These are phyloP conservation scores for Trametes punicea DNA, from an alignment of 768 basidiomycete genomes.

Conservation along the genomic window DNA sequence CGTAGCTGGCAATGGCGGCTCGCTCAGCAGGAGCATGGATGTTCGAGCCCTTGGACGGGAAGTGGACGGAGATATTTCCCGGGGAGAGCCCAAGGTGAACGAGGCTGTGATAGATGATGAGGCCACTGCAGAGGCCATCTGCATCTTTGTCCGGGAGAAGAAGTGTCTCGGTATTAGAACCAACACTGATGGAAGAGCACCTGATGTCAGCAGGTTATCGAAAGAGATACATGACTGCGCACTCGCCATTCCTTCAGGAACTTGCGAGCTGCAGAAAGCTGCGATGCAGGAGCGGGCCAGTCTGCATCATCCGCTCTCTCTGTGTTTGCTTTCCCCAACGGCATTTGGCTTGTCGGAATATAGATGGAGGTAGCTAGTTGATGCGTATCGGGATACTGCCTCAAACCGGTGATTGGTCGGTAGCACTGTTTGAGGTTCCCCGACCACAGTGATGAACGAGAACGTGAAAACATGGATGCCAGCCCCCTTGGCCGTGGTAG, in stretches of 20 bases:
- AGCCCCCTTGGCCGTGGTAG: neutral
- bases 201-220: too few species aligned
- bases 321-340: neutral
- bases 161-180: slow-evolving; percentile 20
- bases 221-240: neutral
- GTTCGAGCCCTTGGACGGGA: slow-evolving; percentile 41
- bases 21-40: slow-evolving; percentile 36
- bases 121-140: slow-evolving; percentile 32
- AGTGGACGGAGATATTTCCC: slow-evolving; percentile 34
- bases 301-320: neutral
- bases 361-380: neutral
- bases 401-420: too few species aligned
- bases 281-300: slow-evolving; percentile 20
- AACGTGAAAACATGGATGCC: neutral
- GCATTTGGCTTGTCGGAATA: neutral
- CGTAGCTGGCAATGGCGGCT: slow-evolving; percentile 26
- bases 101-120: slow-evolving; percentile 38
- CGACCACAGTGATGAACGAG: neutral
- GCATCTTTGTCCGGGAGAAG: slow-evolving; percentile 47
- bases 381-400: too few species aligned
- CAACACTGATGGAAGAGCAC: slow-evolving; percentile 17
- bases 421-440: neutral
- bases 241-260: slow-evolving; percentile 24
- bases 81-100: slow-evolving; percentile 34
- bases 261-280: slow-evolving; percentile 14